These are phyloP conservation scores for Pythium brachiatum DNA, from an alignment of 352 stramenopile genomes.

Conservation along the genomic window DNA sequence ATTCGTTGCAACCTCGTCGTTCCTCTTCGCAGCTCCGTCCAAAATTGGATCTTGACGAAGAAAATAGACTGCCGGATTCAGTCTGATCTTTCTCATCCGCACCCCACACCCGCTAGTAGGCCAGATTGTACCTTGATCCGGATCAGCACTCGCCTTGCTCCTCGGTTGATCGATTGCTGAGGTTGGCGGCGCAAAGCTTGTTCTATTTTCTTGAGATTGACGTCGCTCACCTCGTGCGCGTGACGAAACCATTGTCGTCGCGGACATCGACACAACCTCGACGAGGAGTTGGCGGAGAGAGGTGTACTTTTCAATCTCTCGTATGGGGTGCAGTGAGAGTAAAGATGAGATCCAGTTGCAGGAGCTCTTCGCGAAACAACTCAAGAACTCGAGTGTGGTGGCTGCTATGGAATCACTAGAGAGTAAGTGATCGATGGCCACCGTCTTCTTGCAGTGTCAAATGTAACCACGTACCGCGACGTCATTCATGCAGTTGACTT, in stretches of 20 bases:
- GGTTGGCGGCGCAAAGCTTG: too few relatives aligned
- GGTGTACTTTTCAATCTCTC: background rate
- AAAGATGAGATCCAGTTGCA: slow-evolving; percentile 31
- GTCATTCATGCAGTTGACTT: slow-evolving; percentile 33
- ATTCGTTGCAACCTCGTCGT: background rate
- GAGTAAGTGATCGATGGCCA: too few relatives aligned
- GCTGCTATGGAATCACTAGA: slow-evolving; percentile 38
- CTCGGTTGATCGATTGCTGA: too few relatives aligned
- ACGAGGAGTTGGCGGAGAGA: background rate
- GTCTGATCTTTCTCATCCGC: background rate
- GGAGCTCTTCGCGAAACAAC: slow-evolving; percentile 33
- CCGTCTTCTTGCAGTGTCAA: background rate
- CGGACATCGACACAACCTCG: too few relatives aligned
- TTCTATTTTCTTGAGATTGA: too few relatives aligned
- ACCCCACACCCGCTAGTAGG: background rate
- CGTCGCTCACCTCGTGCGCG: background rate
- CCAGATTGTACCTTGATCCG: background rate
- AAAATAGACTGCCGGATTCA: background rate
- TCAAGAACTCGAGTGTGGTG: slow-evolving; percentile 38
- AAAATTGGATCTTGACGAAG: background rate
- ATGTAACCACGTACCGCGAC: background rate
- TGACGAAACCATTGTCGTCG: background rate
- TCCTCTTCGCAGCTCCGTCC: background rate
- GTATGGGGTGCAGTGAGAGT: slow-evolving; percentile 47
- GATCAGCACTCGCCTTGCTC: too few relatives aligned